Evolutionary conservation across 345 rosid species (phyloP), one percentile per base, ranked within the genome.

Genomic region (Aegle marmelos): DNA sequence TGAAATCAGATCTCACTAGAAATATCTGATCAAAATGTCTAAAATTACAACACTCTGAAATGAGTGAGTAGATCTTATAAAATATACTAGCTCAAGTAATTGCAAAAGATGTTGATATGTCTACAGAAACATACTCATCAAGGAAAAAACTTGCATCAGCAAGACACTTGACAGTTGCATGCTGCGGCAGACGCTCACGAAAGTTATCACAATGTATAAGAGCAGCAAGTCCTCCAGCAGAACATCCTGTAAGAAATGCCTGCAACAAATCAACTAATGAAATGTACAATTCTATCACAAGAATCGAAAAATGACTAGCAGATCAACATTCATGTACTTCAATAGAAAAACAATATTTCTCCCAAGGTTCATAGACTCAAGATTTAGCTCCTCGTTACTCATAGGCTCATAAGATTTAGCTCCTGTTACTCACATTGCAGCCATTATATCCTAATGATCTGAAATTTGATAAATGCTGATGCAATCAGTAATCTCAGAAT

Each of bases 181-280:
- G 86, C 84, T 92, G 91, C 0, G 97, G 93, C 75, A 95, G 60
- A 83, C 66, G 89, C 72, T 89, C 87, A 31, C 83, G 88, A 82
- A 91, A 95, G 80, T 87, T 83, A 75, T 95, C 97, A 67, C 98
- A 95, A 70, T 93, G 97, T 75, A 92, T 91, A 76, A 93, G 87
- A 70, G 98, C 78, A 70, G 99, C 97, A 87, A 95, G 86, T 22
- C 97, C 98, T 63, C 99, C 99, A 58, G 99, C 97, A 82, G 99
- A 95, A 84, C 99, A 95, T 82, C 99, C 99, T 68, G 98, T 68
- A 75, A 95, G 96, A 82, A 93, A 82, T 53, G 96, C 98, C 99
- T 93, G 86, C 69, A 75, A 19, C 82, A 82, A 66, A 73, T 60
- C 65, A 72, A 75, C 9, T 37, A 61, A 60, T 60, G 66, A 58